Percentiles rank a stretch among this genome's conserved stretches.
phyloP scores from a whole-genome alignment of 1,284 basidiomycete species.

The Marasmius sp. region DNA sequence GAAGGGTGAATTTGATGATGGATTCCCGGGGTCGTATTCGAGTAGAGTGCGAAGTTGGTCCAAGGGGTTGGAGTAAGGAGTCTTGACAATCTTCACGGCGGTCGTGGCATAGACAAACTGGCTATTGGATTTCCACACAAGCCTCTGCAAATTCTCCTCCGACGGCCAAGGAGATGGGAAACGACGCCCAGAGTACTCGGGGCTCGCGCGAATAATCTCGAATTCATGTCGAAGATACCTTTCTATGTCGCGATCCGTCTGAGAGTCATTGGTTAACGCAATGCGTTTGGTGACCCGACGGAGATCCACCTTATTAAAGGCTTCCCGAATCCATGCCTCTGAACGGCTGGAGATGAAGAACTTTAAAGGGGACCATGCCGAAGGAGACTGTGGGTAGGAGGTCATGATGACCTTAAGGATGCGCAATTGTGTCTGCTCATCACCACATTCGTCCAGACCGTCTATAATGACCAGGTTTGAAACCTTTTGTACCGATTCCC shows the following conservation, averaged over 20 bases:
- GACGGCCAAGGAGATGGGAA: conserved; percentile 18
- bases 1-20: conserved; percentile 6
- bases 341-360: conserved; percentile 14
- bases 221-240: neutral
- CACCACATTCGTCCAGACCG: conserved; percentile 4
- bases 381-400: neutral
- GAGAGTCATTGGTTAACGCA: neutral
- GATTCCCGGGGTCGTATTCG: neutral
- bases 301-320: neutral
- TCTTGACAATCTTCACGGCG: conserved; percentile 24
- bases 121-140: conserved; percentile 21
- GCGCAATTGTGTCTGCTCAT: neutral
- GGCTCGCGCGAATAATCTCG: neutral
- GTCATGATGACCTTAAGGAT: neutral
- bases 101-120: conserved; percentile 27
- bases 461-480: conserved; percentile 2
- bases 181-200: too few species aligned
- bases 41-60: conserved; percentile 22
- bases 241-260: neutral
- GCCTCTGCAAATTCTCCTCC: conserved; percentile 14
- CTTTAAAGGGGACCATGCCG: conserved; percentile 19
- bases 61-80: conserved; percentile 18
- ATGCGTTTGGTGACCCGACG: neutral
- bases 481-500: too few species aligned
- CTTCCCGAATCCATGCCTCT: conserved; percentile 23